Conservation (phyloP, 352 stramenopile species). For the Phytophthora parvispora region DNA sequence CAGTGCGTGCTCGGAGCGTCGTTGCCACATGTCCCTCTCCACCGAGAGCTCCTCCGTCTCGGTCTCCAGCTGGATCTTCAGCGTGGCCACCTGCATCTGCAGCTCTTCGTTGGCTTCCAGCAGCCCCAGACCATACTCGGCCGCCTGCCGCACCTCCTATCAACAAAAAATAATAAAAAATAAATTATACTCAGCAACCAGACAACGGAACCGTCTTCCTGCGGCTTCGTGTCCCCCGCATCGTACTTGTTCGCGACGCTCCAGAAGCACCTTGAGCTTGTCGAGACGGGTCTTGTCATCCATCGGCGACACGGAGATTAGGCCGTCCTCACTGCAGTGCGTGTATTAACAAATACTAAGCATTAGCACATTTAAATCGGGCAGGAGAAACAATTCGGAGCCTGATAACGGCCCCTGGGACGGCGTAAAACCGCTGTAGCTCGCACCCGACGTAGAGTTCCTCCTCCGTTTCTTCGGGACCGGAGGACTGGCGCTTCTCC, state of each 20-base stretch:
- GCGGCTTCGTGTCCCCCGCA: neutral
- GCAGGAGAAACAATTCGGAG: neutral
- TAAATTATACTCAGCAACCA: conserved; percentile 7
- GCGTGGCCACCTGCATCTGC: conserved; percentile 67
- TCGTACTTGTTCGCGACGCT: conserved; percentile 55
- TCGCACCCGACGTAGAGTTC: conserved; percentile 77
- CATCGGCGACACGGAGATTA: conserved; percentile 49
- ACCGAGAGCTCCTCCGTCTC: conserved; percentile 68
- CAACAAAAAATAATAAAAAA: conserved; percentile 9
- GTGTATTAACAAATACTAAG: conserved; percentile 2
- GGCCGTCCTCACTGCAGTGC: conserved; percentile 65
- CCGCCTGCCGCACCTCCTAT: conserved; percentile 81
- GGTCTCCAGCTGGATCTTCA: conserved; percentile 81
- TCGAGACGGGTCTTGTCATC: conserved; percentile 65
- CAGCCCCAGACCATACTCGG: conserved; percentile 82
- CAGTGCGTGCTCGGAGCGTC: conserved; percentile 66
- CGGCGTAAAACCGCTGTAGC: conserved; percentile 10
- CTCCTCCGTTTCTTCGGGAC: conserved; percentile 46
- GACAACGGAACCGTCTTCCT: neutral
- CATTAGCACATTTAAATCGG: neutral
- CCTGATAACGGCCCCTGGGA: conserved; percentile 24
- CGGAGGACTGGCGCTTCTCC: conserved; percentile 20
- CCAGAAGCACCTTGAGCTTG: conserved; percentile 53
- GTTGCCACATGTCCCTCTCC: conserved; percentile 70
- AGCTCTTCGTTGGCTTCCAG: conserved; percentile 86